Evolutionary conservation across 164 flowering plant species (phyloP).

Genomic region (Vitis riparia): DNA sequence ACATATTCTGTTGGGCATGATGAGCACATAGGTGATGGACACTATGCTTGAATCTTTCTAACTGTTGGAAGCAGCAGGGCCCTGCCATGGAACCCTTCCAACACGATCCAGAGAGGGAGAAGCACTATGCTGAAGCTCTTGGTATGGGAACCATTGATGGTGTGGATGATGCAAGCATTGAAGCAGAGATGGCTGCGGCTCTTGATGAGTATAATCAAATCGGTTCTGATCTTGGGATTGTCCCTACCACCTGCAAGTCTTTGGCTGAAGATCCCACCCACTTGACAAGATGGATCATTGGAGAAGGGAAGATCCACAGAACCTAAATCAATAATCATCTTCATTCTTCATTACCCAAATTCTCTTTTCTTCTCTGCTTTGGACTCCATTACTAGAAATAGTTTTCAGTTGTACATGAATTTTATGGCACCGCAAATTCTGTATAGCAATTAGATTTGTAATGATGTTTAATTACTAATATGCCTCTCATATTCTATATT

Average conservation of each 20-base stretch:
- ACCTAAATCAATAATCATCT: slow-evolving; percentile 1
- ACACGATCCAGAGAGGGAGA: slow-evolving; percentile 66
- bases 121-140: slow-evolving; percentile 64
- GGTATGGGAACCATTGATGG: slow-evolving; percentile 33
- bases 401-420: background rate
- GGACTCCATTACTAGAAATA: background rate
- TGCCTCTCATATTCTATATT: too few species aligned
- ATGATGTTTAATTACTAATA: too few species aligned
- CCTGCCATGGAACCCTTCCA: slow-evolving; percentile 69
- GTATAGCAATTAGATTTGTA: too few species aligned
- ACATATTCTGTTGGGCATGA: too few species aligned
- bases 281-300: slow-evolving; percentile 75
- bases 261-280: slow-evolving; percentile 66
- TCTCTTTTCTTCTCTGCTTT: background rate
- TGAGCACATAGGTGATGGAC: too few species aligned
- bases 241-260: slow-evolving; percentile 48
- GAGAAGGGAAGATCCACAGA: slow-evolving; percentile 53
- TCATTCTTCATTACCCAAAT: too few species aligned
- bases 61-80: slow-evolving; percentile 44
- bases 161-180: slow-evolving; percentile 44
- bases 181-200: slow-evolving; percentile 77
- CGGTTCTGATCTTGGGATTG: slow-evolving; percentile 75
- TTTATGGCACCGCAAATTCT: too few species aligned
- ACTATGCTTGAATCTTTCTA: too few species aligned
- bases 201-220: slow-evolving; percentile 58